Conservation (phyloP, 2,329 filamentous ascomycete species). For the Aspergillus calidoustus region DNA sequence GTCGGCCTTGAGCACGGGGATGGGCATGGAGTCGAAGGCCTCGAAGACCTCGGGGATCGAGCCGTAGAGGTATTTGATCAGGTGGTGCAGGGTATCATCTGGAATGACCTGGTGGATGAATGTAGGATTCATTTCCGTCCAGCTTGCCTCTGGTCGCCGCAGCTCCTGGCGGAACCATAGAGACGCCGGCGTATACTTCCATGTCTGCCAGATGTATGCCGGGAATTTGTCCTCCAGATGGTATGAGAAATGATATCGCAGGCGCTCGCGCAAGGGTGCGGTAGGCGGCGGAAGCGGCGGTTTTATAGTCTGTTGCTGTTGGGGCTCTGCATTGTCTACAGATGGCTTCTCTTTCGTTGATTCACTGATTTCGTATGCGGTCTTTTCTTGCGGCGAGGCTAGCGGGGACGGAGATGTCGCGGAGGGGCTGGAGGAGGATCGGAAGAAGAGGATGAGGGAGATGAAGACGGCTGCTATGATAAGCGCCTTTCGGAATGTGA, state of each 20-base stretch:
- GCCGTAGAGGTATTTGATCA: slow-evolving; percentile 86
- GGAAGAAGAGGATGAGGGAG: slow-evolving; percentile 71
- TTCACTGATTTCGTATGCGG: slow-evolving; percentile 27
- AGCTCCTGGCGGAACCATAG: slow-evolving; percentile 75
- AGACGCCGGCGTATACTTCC: slow-evolving; percentile 83
- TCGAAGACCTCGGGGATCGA: slow-evolving; percentile 78
- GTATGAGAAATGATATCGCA: slow-evolving; percentile 94
- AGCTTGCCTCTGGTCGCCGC: slow-evolving; percentile 83
- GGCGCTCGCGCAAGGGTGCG: slow-evolving; percentile 75
- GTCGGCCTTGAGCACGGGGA: slow-evolving; percentile 78
- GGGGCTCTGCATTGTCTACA: slow-evolving; percentile 22
- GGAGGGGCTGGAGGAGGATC: slow-evolving; percentile 60
- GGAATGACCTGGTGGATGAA: slow-evolving; percentile 98
- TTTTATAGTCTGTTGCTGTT: slow-evolving; percentile 55
- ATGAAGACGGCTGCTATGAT: slow-evolving; percentile 72
- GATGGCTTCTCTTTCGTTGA: slow-evolving; percentile 18
- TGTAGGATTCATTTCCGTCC: slow-evolving; percentile 82
- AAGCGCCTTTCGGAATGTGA: slow-evolving; percentile 77
- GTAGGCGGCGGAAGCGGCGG: slow-evolving; percentile 73
- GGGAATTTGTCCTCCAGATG: slow-evolving; percentile 87
- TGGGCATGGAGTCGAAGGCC: slow-evolving; percentile 73
- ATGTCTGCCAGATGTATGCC: slow-evolving; percentile 99
- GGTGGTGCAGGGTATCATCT: slow-evolving; percentile 80
- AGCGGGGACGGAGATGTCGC: slow-evolving; percentile 45
- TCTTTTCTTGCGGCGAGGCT: slow-evolving; percentile 31